These are phyloP conservation scores for Talaromyces sp. DNA, from an alignment of 2,329 filamentous ascomycete genomes.

Conservation along the genomic window DNA sequence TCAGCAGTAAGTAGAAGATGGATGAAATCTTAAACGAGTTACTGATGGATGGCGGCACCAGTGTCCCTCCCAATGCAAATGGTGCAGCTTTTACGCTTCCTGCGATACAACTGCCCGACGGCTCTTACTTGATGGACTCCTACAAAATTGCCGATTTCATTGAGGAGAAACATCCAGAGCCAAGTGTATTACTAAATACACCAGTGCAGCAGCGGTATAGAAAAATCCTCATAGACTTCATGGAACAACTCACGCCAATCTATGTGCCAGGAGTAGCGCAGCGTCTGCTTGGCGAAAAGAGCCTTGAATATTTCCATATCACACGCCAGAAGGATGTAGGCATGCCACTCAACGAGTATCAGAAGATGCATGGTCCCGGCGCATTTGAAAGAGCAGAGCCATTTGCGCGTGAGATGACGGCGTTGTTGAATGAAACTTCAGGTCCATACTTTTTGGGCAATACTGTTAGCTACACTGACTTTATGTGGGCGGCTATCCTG, in stretches of 20 bases:
- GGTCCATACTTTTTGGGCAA: conserved; percentile 60
- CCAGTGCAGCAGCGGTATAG: conserved; percentile 41
- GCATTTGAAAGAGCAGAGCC: conserved; percentile 49
- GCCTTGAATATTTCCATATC: conserved; percentile 53
- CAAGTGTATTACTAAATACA: conserved; percentile 57
- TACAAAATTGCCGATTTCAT: conserved; percentile 57
- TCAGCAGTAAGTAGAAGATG: not conserved
- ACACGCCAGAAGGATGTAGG: conserved; percentile 52
- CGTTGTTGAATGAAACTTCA: conserved; percentile 52
- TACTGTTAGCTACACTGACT: conserved; percentile 55
- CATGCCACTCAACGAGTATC: conserved; percentile 52
- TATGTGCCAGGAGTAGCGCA: conserved; percentile 50
- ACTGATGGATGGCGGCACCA: conserved; percentile 17
- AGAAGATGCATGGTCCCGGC: conserved; percentile 47
- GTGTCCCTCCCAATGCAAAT: conserved; percentile 47
- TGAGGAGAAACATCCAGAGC: conserved; percentile 57
- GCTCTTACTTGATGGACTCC: conserved; percentile 63
- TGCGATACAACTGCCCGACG: conserved; percentile 54
- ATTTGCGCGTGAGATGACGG: conserved; percentile 34
- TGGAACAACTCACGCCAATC: conserved; percentile 38
- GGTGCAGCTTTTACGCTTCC: conserved; percentile 54
- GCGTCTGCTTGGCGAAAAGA: conserved; percentile 51
- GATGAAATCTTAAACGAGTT: no score
- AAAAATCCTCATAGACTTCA: conserved; percentile 39
- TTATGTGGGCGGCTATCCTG: conserved; percentile 53